Base-by-base conservation (phyloP, 257 asterid species). In the Solanum pimpinellifolium region DNA sequence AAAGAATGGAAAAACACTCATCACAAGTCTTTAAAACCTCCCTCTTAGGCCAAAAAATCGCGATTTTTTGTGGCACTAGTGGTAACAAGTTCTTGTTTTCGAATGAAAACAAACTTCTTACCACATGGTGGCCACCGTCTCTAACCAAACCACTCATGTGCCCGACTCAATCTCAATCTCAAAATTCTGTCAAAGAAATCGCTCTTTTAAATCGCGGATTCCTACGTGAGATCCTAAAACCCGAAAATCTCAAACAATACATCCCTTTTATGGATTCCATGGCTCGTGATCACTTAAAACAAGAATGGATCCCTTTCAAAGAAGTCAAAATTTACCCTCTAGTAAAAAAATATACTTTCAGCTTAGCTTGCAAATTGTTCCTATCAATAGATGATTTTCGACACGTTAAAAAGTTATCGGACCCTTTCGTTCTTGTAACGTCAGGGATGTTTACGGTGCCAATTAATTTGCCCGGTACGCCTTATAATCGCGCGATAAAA, bases 81-180 rank as follows among this genome's bases (percentile, higher is more conserved):
- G 89, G 89, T 14, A 87, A 89, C 88, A 89, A 89, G 84, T 89
- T 89, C 11, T 76, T 89, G 62, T 80, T 87, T 49, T 81, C 23
- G 1, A 84, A 74, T 25, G 89, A 73, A 9, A 70, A 52, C 62
- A 83, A 87, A 7, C 70, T 72, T 46, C 41, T 87, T 7, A 29
- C 49, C 52, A 83, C 80, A 23, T 87, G 90, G 90, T 72, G 83
- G 83, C 88, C 91, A 31, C 52, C 31, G 14, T 66, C 88, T 11
- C 4, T 85, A 4, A 37, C 77, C 9, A 89, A 66, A 56, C 56
- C 84, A 9, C n/a, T 84, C 12, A 1, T 69, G 11, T 89, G 84
- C 6, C 62, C 80, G 21, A 49, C 86, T 27, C 49, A 56, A 42
- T 46, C 46, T 1, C 70, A 60, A 25, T 52, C 62, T 16, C 62